Conservation (phyloP, 2,329 filamentous ascomycete species). For the Chaetomiaceae sp. region DNA sequence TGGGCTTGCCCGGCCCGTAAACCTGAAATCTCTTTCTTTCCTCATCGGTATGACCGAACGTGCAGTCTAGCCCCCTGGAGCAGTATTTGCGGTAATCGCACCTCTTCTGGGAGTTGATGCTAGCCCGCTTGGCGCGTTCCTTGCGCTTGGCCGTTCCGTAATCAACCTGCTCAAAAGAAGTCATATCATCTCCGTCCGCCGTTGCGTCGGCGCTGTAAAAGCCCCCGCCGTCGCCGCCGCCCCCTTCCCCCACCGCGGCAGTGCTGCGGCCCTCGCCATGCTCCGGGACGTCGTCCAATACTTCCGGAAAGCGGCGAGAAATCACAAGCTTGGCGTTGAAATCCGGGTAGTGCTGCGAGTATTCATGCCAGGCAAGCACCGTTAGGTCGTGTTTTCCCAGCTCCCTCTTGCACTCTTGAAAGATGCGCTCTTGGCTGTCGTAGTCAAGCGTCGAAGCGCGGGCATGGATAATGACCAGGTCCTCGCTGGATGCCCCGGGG, state of each 20-base stretch:
- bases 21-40: neutral
- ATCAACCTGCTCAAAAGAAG: neutral
- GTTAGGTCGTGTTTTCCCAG: neutral
- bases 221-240: too few species aligned
- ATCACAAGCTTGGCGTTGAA: neutral
- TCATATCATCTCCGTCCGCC: neutral
- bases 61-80: neutral
- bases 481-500: neutral
- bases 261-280: neutral
- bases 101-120: neutral
- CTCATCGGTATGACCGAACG: neutral
- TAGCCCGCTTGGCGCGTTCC: neutral
- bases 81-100: conserved; percentile 1
- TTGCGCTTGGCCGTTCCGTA: neutral
- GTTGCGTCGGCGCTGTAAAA: neutral
- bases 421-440: neutral
- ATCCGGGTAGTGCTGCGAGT: neutral
- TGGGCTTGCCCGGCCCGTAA: neutral
- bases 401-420: neutral
- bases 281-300: neutral
- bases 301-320: neutral
- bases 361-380: neutral
- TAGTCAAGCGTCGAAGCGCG: neutral
- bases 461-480: conserved; percentile 1
- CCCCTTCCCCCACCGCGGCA: neutral